These are phyloP conservation scores for Hypoxylon sp. DNA, from an alignment of 2,329 filamentous ascomycete genomes.

Conservation along the genomic window DNA sequence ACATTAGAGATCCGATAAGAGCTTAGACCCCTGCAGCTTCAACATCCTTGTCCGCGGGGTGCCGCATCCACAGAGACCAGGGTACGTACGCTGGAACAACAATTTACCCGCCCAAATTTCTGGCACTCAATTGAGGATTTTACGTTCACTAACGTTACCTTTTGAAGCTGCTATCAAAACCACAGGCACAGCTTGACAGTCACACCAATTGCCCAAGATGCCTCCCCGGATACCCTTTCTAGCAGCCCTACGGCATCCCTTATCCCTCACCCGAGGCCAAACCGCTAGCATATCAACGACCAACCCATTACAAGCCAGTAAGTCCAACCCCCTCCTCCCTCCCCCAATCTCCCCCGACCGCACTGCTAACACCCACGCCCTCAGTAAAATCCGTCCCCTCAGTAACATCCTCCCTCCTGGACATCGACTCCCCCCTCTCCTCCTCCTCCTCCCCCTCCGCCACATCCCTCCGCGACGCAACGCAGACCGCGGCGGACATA, in stretches of 20 bases:
- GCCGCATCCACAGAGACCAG: slow-evolving; percentile 11
- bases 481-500: slow-evolving; percentile 32
- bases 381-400: slow-evolving; percentile 44
- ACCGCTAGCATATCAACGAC: slow-evolving; percentile 50
- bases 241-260: slow-evolving; percentile 48
- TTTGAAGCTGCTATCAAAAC: slow-evolving; percentile 7
- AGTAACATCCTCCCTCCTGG: slow-evolving; percentile 47
- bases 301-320: slow-evolving; percentile 46
- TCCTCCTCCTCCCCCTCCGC: slow-evolving; percentile 2
- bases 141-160: neutral
- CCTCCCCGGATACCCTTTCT: slow-evolving; percentile 58
- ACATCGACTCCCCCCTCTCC: slow-evolving; percentile 40
- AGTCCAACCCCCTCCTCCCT: slow-evolving; percentile 22
- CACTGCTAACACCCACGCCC: neutral
- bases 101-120: slow-evolving; percentile 41
- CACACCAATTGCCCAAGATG: slow-evolving; percentile 55
- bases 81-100: slow-evolving; percentile 36
- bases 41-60: slow-evolving; percentile 19
- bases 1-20: slow-evolving; percentile 41
- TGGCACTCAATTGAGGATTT: slow-evolving; percentile 1
- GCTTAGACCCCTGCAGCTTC: slow-evolving; percentile 25
- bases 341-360: slow-evolving; percentile 2
- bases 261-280: slow-evolving; percentile 42
- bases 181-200: slow-evolving; percentile 14
- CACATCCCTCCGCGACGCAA: slow-evolving; percentile 28